Conservation (phyloP, 228 moss, liverwort and hornwort species). For the Sphagnum fallax region DNA sequence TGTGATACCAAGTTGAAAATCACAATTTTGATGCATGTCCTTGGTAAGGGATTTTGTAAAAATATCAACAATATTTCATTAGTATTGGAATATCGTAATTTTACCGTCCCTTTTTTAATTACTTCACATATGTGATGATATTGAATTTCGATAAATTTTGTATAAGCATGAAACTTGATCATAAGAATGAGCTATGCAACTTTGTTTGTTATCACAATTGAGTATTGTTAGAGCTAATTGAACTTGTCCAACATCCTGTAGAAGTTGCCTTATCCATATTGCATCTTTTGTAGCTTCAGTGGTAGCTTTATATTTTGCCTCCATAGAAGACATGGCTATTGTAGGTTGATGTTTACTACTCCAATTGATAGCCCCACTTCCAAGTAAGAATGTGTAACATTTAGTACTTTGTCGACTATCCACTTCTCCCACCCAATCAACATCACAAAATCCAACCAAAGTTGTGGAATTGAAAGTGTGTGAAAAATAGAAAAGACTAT, state of each 20-base stretch:
- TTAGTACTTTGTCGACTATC: not conserved
- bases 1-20: not conserved
- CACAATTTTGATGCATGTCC: not conserved
- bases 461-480: not conserved
- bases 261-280: not conserved
- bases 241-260: not conserved
- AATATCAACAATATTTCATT: not conserved
- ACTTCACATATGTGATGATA: not conserved
- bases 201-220: not conserved
- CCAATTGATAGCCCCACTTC: not conserved
- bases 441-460: not conserved
- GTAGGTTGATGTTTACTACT: not conserved
- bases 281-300: not conserved
- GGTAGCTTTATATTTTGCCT: not conserved
- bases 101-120: not conserved
- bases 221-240: not conserved
- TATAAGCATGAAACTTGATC: not conserved
- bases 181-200: not conserved
- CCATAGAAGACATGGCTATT: not conserved
- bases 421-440: not conserved
- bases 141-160: not conserved
- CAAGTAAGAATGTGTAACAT: not conserved
- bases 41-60: not conserved
- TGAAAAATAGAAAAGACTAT: not conserved
- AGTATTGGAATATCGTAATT: not conserved